Conservation (phyloP, 176 grass and related monocot species). For the barley (Hordeum vulgare) region DNA sequence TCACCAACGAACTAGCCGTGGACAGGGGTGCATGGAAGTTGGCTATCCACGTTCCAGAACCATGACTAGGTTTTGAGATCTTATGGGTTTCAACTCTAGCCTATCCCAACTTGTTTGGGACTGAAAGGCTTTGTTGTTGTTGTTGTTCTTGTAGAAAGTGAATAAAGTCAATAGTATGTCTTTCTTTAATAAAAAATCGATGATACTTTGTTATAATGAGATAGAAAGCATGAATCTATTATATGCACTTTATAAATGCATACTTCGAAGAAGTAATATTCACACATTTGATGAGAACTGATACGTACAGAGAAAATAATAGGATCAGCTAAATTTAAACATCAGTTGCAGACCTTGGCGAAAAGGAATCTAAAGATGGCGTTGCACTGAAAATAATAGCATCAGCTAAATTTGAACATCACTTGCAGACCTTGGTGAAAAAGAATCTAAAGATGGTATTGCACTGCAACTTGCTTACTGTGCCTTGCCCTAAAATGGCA, state of each 20-base stretch:
- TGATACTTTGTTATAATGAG: not conserved
- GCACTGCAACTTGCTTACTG: not conserved
- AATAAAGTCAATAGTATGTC: not conserved
- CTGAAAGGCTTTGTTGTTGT: no score
- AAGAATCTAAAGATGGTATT: not conserved
- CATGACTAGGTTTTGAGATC: no score
- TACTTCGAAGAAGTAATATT: not conserved
- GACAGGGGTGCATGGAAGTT: no score
- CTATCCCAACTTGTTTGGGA: not conserved
- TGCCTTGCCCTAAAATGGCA: not conserved
- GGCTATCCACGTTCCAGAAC: no score
- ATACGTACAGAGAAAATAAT: not conserved
- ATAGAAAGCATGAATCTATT: not conserved
- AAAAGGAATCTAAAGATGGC: not conserved
- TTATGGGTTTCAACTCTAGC: not conserved
- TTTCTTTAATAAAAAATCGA: not conserved
- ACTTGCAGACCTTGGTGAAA: not conserved
- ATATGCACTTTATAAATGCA: not conserved
- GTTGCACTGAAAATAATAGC: no score
- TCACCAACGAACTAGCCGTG: no score
- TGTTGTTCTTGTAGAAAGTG: not conserved
- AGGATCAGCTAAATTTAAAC: not conserved
- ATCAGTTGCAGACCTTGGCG: not conserved
- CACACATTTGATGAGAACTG: not conserved
- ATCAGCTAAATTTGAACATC: not conserved